phyloP scores from a whole-genome alignment of 768 basidiomycete genomes.

The Xerocomellus intermedius region DNA sequence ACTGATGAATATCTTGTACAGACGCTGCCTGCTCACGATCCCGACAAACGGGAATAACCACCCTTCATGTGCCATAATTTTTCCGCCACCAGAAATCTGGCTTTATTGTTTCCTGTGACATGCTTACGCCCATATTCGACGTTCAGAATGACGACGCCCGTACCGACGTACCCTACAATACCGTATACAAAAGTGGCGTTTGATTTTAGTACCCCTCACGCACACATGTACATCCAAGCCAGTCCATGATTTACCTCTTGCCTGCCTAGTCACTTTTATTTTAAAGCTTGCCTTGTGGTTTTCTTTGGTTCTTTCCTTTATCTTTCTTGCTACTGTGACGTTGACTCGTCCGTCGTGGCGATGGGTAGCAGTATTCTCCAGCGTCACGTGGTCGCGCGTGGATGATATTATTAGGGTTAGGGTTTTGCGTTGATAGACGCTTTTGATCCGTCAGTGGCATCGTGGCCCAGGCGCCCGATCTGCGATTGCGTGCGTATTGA shows the following conservation, averaged over 20 bases:
- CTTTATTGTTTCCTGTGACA: constrained; percentile 1
- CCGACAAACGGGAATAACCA: neutral
- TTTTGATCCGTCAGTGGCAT: too few relatives aligned
- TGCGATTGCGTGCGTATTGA: too few relatives aligned
- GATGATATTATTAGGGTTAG: too few relatives aligned
- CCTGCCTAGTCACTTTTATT: neutral
- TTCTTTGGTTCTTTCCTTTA: too few relatives aligned
- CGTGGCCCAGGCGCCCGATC: too few relatives aligned
- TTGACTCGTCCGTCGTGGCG: too few relatives aligned
- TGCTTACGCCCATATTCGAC: constrained; percentile 1
- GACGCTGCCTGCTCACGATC: neutral
- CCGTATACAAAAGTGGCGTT: neutral
- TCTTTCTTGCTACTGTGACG: too few relatives aligned
- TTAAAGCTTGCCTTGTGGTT: too few relatives aligned
- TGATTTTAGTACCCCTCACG: constrained; percentile 1
- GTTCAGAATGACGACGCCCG: neutral
- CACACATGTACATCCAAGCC: neutral
- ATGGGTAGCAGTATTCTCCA: too few relatives aligned
- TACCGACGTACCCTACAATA: constrained; percentile 5
- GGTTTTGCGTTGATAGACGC: too few relatives aligned
- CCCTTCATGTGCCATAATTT: neutral
- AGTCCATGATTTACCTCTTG: neutral
- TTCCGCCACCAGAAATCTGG: neutral
- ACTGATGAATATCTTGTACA: constrained; percentile 4
- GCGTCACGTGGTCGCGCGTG: too few relatives aligned